Conservation (phyloP, 495 filamentous ascomycete species). For the Lasiosphaeris hirsuta region DNA sequence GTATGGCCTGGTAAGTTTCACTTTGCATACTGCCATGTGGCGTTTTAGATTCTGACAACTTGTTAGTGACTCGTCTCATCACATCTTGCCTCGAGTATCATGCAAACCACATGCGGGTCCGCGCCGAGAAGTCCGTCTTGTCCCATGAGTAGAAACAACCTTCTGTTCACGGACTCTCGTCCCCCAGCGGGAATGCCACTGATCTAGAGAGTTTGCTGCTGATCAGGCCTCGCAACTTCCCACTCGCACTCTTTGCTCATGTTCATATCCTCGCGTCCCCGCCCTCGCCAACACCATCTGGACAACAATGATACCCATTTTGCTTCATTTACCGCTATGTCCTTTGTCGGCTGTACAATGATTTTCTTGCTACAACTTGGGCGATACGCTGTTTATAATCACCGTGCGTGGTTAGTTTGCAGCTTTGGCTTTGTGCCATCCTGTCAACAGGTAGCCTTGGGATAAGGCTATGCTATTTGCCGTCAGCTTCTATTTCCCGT, state of each 20-base stretch:
- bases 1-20: conserved; percentile 81
- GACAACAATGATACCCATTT: conserved; percentile 19
- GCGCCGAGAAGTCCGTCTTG: conserved; percentile 61
- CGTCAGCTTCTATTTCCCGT: too few relatives aligned
- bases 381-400: too few relatives aligned
- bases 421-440: background rate
- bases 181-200: background rate
- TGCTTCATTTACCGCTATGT: background rate
- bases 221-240: too few relatives aligned
- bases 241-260: too few relatives aligned
- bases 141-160: conserved; percentile 12
- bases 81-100: conserved; percentile 81
- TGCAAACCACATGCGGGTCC: conserved; percentile 70
- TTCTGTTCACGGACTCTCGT: background rate
- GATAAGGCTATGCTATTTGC: too few relatives aligned
- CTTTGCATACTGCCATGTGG: background rate
- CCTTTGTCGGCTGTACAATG: conserved; percentile 3
- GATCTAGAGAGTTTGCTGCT: too few relatives aligned
- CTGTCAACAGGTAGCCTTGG: too few relatives aligned
- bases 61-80: conserved; percentile 79
- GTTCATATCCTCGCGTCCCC: background rate
- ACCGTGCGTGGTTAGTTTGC: background rate
- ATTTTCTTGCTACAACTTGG: background rate
- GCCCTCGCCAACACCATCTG: background rate
- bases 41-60: conserved; percentile 13